Percentiles rank a stretch among this genome's conserved stretches.
Evolutionary conservation across 75 land plant genomes (phyloP).

Genomic region (Selaginella tamariscina): DNA sequence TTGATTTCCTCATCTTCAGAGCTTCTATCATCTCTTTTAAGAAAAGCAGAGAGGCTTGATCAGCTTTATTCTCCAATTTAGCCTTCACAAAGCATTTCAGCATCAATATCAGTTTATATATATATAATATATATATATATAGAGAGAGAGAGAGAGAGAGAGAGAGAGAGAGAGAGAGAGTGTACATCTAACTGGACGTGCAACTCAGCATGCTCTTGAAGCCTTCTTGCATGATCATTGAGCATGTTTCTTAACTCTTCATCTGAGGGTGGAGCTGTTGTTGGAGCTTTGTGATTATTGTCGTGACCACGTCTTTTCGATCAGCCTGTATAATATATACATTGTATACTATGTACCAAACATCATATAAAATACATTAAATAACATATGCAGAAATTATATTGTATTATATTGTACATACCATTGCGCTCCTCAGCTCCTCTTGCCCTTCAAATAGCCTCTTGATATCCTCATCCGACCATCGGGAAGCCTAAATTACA

Average conservation of each 20-base stretch:
- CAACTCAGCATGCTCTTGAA: not conserved
- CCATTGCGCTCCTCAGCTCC: not conserved
- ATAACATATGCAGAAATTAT: too few relatives aligned
- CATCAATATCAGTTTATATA: not conserved
- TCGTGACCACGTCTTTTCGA: too few relatives aligned
- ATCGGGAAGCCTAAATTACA: not conserved
- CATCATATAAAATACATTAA: too few relatives aligned
- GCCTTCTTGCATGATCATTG: not conserved
- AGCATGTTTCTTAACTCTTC: too few relatives aligned
- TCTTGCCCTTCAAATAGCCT: not conserved
- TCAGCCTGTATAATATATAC: too few relatives aligned
- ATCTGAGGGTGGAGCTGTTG: too few relatives aligned
- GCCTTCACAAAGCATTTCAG: not conserved
- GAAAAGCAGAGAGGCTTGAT: not conserved
- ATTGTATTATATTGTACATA: too few relatives aligned
- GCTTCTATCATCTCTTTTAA: not conserved
- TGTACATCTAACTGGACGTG: not conserved
- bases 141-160: too few relatives aligned
- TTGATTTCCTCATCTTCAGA: not conserved
- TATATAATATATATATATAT: too few relatives aligned
- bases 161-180: too few relatives aligned
- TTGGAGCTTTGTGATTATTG: too few relatives aligned
- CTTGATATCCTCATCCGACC: not conserved
- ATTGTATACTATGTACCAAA: too few relatives aligned
- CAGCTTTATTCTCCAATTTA: not conserved